Conservation (phyloP, 2,329 filamentous ascomycete genomes). For the Neopestalotiopsis sp. region DNA sequence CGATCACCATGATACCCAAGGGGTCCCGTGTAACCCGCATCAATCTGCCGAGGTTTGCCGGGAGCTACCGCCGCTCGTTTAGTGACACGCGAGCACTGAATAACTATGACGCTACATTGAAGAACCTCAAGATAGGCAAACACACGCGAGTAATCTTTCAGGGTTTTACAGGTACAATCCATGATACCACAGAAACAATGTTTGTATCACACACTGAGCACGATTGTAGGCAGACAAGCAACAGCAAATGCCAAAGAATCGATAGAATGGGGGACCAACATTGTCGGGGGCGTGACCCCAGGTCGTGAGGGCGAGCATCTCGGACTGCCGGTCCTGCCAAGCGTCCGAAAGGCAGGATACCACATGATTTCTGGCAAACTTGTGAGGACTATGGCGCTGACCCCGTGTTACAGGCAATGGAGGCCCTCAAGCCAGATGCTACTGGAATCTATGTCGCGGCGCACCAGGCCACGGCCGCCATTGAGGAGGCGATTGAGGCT, state of each 20-base stretch:
- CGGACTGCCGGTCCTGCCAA: slow-evolving; percentile 73
- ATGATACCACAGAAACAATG: no score
- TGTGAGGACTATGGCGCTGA: neutral
- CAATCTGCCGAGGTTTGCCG: slow-evolving; percentile 17
- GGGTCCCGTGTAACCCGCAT: neutral
- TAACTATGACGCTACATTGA: slow-evolving; percentile 39
- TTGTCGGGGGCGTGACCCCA: slow-evolving; percentile 79
- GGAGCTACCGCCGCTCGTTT: slow-evolving; percentile 25
- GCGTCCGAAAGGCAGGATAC: slow-evolving; percentile 59
- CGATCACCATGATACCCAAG: slow-evolving; percentile 5
- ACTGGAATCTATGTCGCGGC: slow-evolving; percentile 82
- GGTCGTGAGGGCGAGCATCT: slow-evolving; percentile 73
- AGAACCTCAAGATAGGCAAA: slow-evolving; percentile 42
- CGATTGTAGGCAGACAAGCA: slow-evolving; percentile 45
- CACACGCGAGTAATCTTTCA: slow-evolving; percentile 48
- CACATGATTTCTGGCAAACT: neutral
- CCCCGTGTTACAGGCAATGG: slow-evolving; percentile 58
- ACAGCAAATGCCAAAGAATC: slow-evolving; percentile 80
- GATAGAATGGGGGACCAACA: slow-evolving; percentile 77
- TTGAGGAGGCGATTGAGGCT: slow-evolving; percentile 79
- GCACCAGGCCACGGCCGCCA: slow-evolving; percentile 72
- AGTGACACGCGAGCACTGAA: slow-evolving; percentile 22
- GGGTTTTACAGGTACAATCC: slow-evolving; percentile 42
- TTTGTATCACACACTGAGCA: neutral
- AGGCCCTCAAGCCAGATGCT: slow-evolving; percentile 74